These are phyloP conservation scores for Metahyphopichia silvanorum DNA, from an alignment of 805 yeast species.

Conservation along the genomic window DNA sequence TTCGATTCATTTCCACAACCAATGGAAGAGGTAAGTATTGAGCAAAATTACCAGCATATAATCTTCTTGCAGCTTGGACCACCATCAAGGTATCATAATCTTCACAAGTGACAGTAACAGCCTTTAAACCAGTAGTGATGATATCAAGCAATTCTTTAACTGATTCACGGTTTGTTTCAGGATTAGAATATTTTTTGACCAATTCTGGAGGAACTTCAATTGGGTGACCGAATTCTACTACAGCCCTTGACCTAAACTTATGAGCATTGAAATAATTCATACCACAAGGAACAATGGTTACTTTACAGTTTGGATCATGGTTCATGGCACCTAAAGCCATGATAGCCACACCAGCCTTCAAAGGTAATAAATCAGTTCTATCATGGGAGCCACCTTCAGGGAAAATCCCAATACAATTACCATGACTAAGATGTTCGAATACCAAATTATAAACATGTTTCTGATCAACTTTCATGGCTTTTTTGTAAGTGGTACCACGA, in stretches of 20 bases:
- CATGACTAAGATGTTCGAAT: constrained; percentile 75
- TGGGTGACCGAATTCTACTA: constrained; percentile 90
- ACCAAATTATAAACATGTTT: constrained; percentile 78
- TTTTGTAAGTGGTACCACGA: constrained; percentile 57
- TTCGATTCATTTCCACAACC: constrained; percentile 86
- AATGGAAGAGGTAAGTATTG: constrained; percentile 74
- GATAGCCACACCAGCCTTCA: constrained; percentile 96
- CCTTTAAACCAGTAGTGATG: constrained; percentile 68
- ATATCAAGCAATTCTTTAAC: constrained; percentile 68
- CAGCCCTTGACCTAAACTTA: constrained; percentile 92
- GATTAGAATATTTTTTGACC: constrained; percentile 61
- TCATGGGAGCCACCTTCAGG: constrained; percentile 99
- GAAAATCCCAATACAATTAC: constrained; percentile 86
- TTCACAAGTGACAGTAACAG: constrained; percentile 85
- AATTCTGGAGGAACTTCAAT: constrained; percentile 56
- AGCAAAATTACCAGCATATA: constrained; percentile 74
- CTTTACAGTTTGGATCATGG: constrained; percentile 68
- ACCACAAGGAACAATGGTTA: constrained; percentile 93
- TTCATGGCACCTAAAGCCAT: constrained; percentile 97
- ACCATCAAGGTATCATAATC: constrained; percentile 88
- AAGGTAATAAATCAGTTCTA: constrained; percentile 83
- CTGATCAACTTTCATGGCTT: constrained; percentile 85
- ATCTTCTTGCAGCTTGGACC: constrained; percentile 86
- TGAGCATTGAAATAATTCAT: constrained; percentile 97
- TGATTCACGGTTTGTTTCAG: constrained; percentile 68